phyloP scores from a whole-genome alignment of 805 yeast species.

The Saccharomycopsis fibuligera region DNA sequence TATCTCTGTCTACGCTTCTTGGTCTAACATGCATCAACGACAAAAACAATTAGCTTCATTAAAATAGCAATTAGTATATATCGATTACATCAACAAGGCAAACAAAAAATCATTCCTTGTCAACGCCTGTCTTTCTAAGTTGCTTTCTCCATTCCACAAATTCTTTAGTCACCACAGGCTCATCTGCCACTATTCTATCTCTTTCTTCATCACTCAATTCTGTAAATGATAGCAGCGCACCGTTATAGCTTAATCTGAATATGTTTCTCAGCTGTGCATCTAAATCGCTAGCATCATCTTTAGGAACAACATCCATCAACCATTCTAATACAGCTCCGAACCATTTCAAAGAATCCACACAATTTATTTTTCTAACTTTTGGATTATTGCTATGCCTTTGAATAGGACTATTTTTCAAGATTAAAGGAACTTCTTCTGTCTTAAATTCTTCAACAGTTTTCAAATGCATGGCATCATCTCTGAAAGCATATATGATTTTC shows the following conservation, averaged over 20 bases:
- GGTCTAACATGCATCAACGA: no score
- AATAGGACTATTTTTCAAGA: conserved; percentile 48
- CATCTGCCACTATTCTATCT: conserved; percentile 31
- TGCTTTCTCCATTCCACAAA: conserved; percentile 48
- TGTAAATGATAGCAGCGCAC: no score
- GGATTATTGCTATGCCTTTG: conserved; percentile 29
- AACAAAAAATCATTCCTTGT: no score
- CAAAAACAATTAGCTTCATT: no score
- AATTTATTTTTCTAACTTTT: conserved; percentile 47
- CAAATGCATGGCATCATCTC: conserved; percentile 65
- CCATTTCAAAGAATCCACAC: conserved; percentile 77
- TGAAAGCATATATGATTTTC: conserved; percentile 76
- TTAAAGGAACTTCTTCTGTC: conserved; percentile 72
- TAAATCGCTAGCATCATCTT: conserved; percentile 15
- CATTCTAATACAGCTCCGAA: conserved; percentile 81
- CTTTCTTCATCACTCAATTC: conserved; percentile 39
- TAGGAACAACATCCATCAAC: conserved; percentile 53
- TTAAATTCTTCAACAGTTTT: conserved; percentile 65
- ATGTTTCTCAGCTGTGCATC: conserved; percentile 30
- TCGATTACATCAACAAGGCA: no score
- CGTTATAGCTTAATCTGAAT: conserved; percentile 51
- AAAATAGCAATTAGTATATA: no score
- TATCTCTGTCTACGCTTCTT: no score
- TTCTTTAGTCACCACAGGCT: conserved; percentile 40
- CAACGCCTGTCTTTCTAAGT: neutral